Evolutionary conservation across 2,329 filamentous ascomycete species (phyloP).

Genomic region (Hypoxylon sp.): DNA sequence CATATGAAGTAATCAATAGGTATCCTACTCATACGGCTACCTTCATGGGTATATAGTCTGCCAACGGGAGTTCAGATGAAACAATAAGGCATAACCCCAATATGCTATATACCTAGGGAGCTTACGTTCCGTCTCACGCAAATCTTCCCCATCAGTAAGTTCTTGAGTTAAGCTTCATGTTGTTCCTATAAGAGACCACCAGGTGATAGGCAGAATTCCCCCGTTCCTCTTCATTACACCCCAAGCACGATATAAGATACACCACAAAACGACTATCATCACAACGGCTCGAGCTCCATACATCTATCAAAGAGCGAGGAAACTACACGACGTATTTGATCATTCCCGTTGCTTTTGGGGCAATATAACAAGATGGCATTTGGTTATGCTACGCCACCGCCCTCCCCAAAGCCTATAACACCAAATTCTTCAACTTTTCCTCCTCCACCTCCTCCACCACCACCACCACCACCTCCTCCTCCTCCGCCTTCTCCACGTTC

Average conservation of each 20-base stretch:
- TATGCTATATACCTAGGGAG: not conserved
- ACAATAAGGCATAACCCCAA: no score
- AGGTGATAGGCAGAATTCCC: not conserved
- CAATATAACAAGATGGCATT: not conserved
- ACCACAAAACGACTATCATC: not conserved
- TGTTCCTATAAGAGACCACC: not conserved
- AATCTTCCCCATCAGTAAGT: not conserved
- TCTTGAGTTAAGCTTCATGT: not conserved
- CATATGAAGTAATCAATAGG: no score
- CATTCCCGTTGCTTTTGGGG: not conserved
- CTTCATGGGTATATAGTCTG: no score
- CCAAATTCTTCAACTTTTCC: not conserved
- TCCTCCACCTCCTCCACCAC: not conserved
- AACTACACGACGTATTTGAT: not conserved
- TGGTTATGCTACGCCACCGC: not conserved
- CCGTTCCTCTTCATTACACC: not conserved
- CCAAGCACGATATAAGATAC: not conserved
- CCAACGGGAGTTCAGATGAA: no score
- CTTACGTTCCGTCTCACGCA: not conserved
- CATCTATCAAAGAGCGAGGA: not conserved
- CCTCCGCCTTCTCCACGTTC: not conserved
- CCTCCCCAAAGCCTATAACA: not conserved
- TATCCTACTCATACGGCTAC: no score
- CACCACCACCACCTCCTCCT: not conserved
- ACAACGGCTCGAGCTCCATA: not conserved